Conservation (phyloP, 306 rosid genomes). For the Pterocarpus santalinus region DNA sequence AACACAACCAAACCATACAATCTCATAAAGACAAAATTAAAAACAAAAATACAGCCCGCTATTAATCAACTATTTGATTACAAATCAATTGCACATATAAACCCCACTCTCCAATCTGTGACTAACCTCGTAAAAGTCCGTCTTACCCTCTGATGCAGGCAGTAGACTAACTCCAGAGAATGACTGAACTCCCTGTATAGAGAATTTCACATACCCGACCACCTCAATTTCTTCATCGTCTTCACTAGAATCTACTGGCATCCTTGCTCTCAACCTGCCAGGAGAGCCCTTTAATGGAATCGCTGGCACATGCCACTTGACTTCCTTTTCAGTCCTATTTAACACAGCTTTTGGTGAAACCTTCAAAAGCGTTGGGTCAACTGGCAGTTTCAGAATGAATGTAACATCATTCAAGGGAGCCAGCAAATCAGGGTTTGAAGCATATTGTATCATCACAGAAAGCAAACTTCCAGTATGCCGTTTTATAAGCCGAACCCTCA, state of each 20-base stretch:
- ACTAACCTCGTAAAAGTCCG: constrained; percentile 89
- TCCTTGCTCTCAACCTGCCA: constrained; percentile 84
- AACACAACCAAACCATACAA: constrained; percentile 60
- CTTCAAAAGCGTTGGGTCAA: constrained; percentile 88
- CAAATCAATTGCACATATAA: constrained; percentile 80
- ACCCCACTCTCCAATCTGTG: constrained; percentile 83
- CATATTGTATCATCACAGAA: constrained; percentile 92
- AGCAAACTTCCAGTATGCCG: constrained; percentile 89
- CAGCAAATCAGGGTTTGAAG: constrained; percentile 77
- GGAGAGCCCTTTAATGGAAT: constrained; percentile 80
- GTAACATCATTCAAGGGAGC: constrained; percentile 80
- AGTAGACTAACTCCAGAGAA: constrained; percentile 81
- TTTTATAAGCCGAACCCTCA: constrained; percentile 86
- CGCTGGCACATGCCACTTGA: constrained; percentile 87
- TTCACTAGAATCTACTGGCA: constrained; percentile 83
- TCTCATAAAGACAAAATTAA: constrained; percentile 43
- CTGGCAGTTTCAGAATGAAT: constrained; percentile 80
- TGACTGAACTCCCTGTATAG: constrained; percentile 68
- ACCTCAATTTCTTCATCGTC: constrained; percentile 83
- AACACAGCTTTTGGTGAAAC: constrained; percentile 91
- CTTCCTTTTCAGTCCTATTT: constrained; percentile 83
- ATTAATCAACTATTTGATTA: constrained; percentile 44
- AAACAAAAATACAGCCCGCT: constrained; percentile 48
- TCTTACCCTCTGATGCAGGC: constrained; percentile 85
- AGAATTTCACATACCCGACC: constrained; percentile 77